Conservation (phyloP, 2,329 filamentous ascomycete genomes). For the Zymoseptoria crescenta region DNA sequence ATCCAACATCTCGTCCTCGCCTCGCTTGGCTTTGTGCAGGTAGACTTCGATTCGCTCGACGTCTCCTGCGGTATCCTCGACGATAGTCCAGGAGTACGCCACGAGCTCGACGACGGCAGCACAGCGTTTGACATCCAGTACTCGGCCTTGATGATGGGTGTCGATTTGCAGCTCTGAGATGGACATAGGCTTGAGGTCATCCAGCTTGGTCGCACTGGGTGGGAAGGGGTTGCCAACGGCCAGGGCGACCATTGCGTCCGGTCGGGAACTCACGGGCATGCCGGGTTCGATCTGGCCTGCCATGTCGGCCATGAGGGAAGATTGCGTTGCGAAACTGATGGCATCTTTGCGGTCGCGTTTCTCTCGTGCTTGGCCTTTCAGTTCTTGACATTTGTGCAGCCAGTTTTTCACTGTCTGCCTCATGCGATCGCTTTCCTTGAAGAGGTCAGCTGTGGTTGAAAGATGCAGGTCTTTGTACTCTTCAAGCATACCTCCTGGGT, state of each 20-base stretch:
- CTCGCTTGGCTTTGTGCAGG: slow-evolving; percentile 28
- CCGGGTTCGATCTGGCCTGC: slow-evolving; percentile 3
- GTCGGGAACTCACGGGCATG: slow-evolving; percentile 1
- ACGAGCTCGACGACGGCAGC: slow-evolving; percentile 14
- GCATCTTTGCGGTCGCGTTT: slow-evolving; percentile 4
- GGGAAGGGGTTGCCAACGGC: slow-evolving; percentile 5
- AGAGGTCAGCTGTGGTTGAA: neutral
- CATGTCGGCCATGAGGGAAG: slow-evolving; percentile 11
- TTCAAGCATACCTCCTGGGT: neutral
- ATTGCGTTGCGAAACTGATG: slow-evolving; percentile 4
- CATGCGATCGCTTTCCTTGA: slow-evolving; percentile 4
- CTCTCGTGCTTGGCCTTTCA: slow-evolving; percentile 2
- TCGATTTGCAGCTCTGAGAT: slow-evolving; percentile 12
- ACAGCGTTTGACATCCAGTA: slow-evolving; percentile 16
- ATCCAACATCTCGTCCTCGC: slow-evolving; percentile 31
- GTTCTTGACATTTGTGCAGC: slow-evolving; percentile 7
- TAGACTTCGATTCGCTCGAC: slow-evolving; percentile 20
- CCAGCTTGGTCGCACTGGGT: neutral
- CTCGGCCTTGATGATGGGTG: slow-evolving; percentile 15
- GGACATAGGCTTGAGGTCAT: slow-evolving; percentile 1
- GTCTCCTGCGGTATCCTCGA: slow-evolving; percentile 23
- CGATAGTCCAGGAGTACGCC: slow-evolving; percentile 22
- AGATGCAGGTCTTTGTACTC: neutral
- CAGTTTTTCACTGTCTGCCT: slow-evolving; percentile 5
- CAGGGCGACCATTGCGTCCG: slow-evolving; percentile 4